Conservation (phyloP, 225 moss, liverwort and hornwort species). For the Pleurozium schreberi region DNA sequence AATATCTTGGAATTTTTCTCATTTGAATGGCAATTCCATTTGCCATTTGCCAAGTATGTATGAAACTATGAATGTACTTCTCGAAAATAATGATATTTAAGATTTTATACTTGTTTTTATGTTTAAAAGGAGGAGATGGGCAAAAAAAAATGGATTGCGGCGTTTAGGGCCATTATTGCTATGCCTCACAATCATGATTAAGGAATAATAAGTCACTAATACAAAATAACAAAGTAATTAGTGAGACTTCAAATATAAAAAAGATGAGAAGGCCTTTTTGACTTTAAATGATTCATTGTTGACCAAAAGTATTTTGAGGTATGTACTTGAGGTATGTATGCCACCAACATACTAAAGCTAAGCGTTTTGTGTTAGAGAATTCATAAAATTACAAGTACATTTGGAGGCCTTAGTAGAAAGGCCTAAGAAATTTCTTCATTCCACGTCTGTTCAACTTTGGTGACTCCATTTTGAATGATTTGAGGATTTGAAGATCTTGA, state of each 20-base stretch:
- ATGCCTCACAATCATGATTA: neutral
- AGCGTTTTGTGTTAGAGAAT: neutral
- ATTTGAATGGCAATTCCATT: neutral
- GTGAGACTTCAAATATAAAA: rapidly evolving
- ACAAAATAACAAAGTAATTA: neutral
- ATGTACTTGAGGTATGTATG: neutral
- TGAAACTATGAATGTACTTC: neutral
- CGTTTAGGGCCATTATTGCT: neutral
- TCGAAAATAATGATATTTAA: neutral
- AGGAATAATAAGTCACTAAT: rapidly evolving
- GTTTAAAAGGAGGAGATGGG: rapidly evolving
- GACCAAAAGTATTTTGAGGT: rapidly evolving
- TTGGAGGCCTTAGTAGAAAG: rapidly evolving
- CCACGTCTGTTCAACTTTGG: rapidly evolving
- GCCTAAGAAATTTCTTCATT: neutral
- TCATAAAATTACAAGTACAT: neutral
- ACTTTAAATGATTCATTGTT: neutral
- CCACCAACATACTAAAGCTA: rapidly evolving
- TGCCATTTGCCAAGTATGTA: neutral
- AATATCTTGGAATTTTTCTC: rapidly evolving
- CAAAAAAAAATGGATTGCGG: neutral
- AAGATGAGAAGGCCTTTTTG: rapidly evolving
- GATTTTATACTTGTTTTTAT: rapidly evolving
- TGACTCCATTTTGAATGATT: rapidly evolving
- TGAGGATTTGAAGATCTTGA: neutral